Percentiles rank a stretch among this genome's conserved stretches.
These are phyloP conservation scores for Podila epicladia DNA, from an alignment of 192 early-diverging fungal genomes.

Conservation along the genomic window DNA sequence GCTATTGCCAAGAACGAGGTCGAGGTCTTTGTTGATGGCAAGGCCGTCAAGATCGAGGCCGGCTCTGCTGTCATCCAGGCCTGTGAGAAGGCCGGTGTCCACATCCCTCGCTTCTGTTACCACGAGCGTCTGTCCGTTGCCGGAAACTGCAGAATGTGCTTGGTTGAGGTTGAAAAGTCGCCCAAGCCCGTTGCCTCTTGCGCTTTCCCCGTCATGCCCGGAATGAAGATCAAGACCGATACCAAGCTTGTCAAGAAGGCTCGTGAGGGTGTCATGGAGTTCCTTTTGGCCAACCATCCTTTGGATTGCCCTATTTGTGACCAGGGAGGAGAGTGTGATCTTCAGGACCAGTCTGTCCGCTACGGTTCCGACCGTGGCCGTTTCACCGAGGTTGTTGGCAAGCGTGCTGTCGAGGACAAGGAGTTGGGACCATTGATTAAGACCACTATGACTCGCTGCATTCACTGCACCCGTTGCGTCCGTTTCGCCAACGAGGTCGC, in stretches of 20 bases:
- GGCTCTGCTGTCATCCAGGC: slow-evolving; percentile 98
- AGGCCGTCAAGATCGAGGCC: slow-evolving; percentile 88
- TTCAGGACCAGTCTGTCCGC: slow-evolving; percentile 97
- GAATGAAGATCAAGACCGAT: slow-evolving; percentile 97
- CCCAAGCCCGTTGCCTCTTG: slow-evolving; percentile 98
- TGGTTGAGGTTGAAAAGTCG: slow-evolving; percentile 96
- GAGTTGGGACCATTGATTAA: slow-evolving; percentile 95
- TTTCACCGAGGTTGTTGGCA: slow-evolving; percentile 83
- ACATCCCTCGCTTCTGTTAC: slow-evolving; percentile 83
- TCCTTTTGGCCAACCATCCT: slow-evolving; percentile 96
- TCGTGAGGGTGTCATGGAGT: slow-evolving; percentile 93
- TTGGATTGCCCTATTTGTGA: slow-evolving; percentile 99
- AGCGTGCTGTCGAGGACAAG: slow-evolving; percentile 98
- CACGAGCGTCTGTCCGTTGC: slow-evolving; percentile 89
- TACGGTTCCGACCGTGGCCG: slow-evolving; percentile 95
- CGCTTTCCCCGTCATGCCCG: slow-evolving; percentile 96
- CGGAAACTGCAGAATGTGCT: slow-evolving; percentile 99
- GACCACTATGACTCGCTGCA: slow-evolving; percentile 98
- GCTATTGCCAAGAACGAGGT: slow-evolving; percentile 69
- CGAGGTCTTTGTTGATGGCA: slow-evolving; percentile 92
- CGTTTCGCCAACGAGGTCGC: slow-evolving; percentile 99
- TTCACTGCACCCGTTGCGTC: slow-evolving; percentile 99
- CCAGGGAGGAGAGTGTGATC: slow-evolving; percentile 99
- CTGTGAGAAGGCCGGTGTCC: slow-evolving; percentile 94
- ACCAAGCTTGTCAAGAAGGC: slow-evolving; percentile 96